Evolutionary conservation across 2,329 filamentous ascomycete genomes (phyloP).

Genomic region (Aspergillus pseudoterreus): DNA sequence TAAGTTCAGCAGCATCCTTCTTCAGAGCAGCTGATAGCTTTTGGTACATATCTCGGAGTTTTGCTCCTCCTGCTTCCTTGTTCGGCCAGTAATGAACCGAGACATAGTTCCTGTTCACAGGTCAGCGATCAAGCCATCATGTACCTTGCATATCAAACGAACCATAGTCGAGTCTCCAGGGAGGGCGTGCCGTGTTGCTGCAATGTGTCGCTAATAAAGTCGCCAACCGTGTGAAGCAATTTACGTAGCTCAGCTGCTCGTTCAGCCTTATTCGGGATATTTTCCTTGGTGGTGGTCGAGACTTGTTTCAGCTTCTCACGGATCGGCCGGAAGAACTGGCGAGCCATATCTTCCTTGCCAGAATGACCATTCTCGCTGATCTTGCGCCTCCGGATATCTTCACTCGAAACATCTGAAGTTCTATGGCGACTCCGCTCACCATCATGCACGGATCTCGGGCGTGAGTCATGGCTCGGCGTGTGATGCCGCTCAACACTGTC

Average conservation of each 20-base stretch:
- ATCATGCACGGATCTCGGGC: conserved; percentile 33
- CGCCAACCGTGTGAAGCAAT: conserved; percentile 44
- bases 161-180: conserved; percentile 45
- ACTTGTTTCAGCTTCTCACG: conserved; percentile 41
- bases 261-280: conserved; percentile 41
- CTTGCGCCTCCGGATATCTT: conserved; percentile 34
- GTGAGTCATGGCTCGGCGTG: conserved; percentile 39
- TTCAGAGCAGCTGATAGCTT: conserved; percentile 30
- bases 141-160: conserved; percentile 17
- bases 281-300: conserved; percentile 44
- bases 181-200: conserved; percentile 36
- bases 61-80: conserved; percentile 36
- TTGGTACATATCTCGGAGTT: conserved; percentile 37
- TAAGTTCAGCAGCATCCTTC: conserved; percentile 20
- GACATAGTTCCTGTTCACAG: conserved; percentile 39
- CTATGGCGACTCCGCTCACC: conserved; percentile 31
- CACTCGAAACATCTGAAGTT: conserved; percentile 30
- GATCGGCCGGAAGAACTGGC: conserved; percentile 46
- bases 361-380: conserved; percentile 35
- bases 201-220: conserved; percentile 42
- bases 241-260: conserved; percentile 42
- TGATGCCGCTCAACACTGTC: conserved; percentile 42
- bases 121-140: conserved; percentile 18
- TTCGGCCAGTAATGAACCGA: conserved; percentile 46
- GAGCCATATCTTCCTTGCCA: conserved; percentile 38